A percentile compares a stretch with the other conserved stretches of the same genome.
phyloP scores from a whole-genome alignment of 2,329 filamentous ascomycete species.

The Aureobasidium sp. region DNA sequence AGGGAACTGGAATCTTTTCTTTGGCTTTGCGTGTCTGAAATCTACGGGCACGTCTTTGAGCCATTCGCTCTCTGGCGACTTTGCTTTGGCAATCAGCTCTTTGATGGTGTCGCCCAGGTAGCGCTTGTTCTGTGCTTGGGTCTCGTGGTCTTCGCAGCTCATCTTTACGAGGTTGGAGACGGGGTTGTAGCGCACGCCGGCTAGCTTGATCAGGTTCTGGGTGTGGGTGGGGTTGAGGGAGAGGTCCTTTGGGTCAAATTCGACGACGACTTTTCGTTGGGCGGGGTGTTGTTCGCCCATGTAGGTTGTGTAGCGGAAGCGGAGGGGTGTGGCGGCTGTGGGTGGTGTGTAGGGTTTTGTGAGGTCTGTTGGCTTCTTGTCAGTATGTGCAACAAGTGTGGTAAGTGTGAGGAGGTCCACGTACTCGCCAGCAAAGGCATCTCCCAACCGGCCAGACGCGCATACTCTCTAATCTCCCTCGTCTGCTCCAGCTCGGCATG shows the following conservation, averaged over 20 bases:
- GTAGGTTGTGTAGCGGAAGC: constrained; percentile 95
- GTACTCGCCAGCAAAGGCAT: constrained; percentile 82
- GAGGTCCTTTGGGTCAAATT: constrained; percentile 72
- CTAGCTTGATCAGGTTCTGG: constrained; percentile 79
- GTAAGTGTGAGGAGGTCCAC: not conserved
- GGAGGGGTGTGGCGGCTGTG: constrained; percentile 58
- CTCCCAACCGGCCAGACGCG: constrained; percentile 84
- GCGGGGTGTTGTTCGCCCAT: constrained; percentile 91
- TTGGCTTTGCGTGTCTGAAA: constrained; percentile 70
- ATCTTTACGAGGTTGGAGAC: constrained; percentile 75
- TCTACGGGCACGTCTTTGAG: constrained; percentile 89
- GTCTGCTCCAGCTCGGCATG: constrained; percentile 84
- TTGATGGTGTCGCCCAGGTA: constrained; percentile 75
- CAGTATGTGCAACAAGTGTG: not conserved
- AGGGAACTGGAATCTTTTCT: constrained; percentile 64
- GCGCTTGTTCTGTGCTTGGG: constrained; percentile 94
- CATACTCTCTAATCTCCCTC: constrained; percentile 81
- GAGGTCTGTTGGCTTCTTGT: constrained; percentile 50
- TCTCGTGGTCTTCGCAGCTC: constrained; percentile 74
- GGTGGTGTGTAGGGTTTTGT: constrained; percentile 74
- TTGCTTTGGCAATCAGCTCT: constrained; percentile 62
- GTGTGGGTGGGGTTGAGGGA: constrained; percentile 59
- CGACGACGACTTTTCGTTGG: constrained; percentile 85
- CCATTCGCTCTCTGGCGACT: constrained; percentile 63
- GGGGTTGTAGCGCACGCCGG: constrained; percentile 80